A percentile compares a stretch with the other conserved stretches of the same genome.
phyloP scores from a whole-genome alignment of 805 yeast species.

The Lipomyces yamanashiensis region DNA sequence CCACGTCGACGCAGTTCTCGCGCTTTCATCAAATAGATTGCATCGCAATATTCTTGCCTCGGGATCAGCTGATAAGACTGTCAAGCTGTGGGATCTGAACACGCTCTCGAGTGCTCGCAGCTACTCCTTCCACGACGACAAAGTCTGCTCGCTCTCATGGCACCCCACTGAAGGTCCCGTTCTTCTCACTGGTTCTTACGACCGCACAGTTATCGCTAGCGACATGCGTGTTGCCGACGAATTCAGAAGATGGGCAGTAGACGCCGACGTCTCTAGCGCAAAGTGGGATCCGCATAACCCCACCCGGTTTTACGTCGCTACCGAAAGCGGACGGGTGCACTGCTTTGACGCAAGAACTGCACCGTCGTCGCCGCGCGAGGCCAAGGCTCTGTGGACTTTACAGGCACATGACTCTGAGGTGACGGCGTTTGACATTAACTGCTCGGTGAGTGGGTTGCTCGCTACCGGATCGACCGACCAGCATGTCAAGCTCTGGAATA shows the following conservation, averaged over 20 bases:
- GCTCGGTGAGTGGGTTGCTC: constrained; percentile 69
- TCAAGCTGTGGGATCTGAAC: constrained; percentile 92
- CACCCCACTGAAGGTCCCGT: constrained; percentile 56
- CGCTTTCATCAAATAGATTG: constrained; percentile 77
- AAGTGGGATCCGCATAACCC: constrained; percentile 63
- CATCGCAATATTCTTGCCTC: constrained; percentile 89
- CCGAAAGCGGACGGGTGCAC: constrained; percentile 87
- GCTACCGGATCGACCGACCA: constrained; percentile 90
- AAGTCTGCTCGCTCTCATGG: constrained; percentile 90
- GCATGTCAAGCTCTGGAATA: constrained; percentile 84
- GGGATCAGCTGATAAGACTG: constrained; percentile 92
- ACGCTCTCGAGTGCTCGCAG: constrained; percentile 78
- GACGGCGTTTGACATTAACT: constrained; percentile 75
- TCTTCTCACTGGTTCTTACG: constrained; percentile 93
- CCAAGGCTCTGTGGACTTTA: constrained; percentile 84
- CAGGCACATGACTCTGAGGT: constrained; percentile 97
- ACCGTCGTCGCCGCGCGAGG: constrained; percentile 42
- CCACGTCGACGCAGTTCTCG: constrained; percentile 92
- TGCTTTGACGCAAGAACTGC: constrained; percentile 78
- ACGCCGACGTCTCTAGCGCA: constrained; percentile 85
- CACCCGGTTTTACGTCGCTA: constrained; percentile 74
- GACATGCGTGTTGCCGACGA: constrained; percentile 78
- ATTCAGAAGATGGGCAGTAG: constrained; percentile 63
- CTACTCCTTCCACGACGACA: constrained; percentile 72
- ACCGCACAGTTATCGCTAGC: constrained; percentile 69